Conservation (phyloP, 148 eudicot species). For the Camellia lanceoleosa region DNA sequence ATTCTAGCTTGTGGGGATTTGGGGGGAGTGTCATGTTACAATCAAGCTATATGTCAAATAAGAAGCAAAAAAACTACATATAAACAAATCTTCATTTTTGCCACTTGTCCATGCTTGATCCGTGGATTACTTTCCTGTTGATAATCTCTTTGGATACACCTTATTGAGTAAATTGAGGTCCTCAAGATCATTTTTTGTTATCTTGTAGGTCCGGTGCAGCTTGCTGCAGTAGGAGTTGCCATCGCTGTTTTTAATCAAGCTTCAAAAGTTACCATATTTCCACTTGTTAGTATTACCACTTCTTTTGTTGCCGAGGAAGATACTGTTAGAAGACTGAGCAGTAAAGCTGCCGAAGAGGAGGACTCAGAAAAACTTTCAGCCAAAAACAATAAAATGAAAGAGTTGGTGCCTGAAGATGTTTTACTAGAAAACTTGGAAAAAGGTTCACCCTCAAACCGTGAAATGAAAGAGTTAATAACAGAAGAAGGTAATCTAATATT, state of each 20-base stretch:
- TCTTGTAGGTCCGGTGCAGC: slow-evolving; percentile 62
- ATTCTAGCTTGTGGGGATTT: no score
- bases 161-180: not conserved
- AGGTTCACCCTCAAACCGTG: slow-evolving; percentile 23
- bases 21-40: no score
- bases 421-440: slow-evolving; percentile 36
- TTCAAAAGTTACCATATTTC: slow-evolving; percentile 80
- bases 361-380: slow-evolving; percentile 27
- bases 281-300: slow-evolving; percentile 89
- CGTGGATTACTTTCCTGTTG: no score
- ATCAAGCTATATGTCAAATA: no score
- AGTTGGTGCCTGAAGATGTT: slow-evolving; percentile 24
- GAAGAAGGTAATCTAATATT: slow-evolving; percentile 21
- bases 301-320: slow-evolving; percentile 95
- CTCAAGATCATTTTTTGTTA: not conserved
- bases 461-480: slow-evolving; percentile 18
- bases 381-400: slow-evolving; percentile 19
- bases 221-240: slow-evolving; percentile 91
- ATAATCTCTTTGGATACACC: not conserved
- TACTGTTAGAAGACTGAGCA: slow-evolving; percentile 33
- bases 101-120: no score
- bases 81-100: no score
- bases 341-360: slow-evolving; percentile 14
- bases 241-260: slow-evolving; percentile 96
- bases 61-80: no score